Percentiles rank a stretch among this genome's conserved stretches.
Conservation (phyloP, 2,329 filamentous ascomycete genomes). For the Magnaporthiopsis poae region DNA sequence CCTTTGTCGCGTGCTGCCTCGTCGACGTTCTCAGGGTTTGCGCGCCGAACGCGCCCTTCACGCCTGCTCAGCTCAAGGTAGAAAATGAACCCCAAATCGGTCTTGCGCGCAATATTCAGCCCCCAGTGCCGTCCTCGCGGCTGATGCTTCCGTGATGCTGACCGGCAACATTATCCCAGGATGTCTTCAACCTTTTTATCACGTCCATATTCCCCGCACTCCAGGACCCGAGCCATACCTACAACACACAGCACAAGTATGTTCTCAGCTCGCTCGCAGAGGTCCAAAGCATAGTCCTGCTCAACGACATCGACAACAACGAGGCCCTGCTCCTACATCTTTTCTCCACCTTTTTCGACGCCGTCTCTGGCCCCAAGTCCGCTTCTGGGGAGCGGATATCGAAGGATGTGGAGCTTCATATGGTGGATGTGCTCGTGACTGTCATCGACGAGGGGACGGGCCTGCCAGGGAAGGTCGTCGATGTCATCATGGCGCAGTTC, state of each 20-base stretch:
- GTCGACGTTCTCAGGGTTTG: constrained; percentile 89
- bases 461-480: constrained; percentile 72
- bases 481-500: constrained; percentile 92
- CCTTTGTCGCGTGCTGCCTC: constrained; percentile 77
- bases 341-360: constrained; percentile 86
- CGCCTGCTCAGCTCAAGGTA: constrained; percentile 80
- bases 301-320: constrained; percentile 76
- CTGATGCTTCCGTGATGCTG: not conserved
- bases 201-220: constrained; percentile 74
- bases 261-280: constrained; percentile 80
- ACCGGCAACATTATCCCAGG: constrained; percentile 39
- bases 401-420: constrained; percentile 87
- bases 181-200: constrained; percentile 86
- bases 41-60: constrained; percentile 91
- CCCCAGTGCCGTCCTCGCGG: not conserved
- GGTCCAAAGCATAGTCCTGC: constrained; percentile 85
- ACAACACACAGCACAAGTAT: constrained; percentile 87
- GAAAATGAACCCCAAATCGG: constrained; percentile 14
- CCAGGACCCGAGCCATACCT: constrained; percentile 75
- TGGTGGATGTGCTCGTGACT: constrained; percentile 74
- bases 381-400: constrained; percentile 71
- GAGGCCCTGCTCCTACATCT: constrained; percentile 71
- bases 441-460: constrained; percentile 76
- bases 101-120: not conserved
- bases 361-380: constrained; percentile 69